These are phyloP conservation scores for Hypoxylon fuscum DNA, from an alignment of 495 filamentous ascomycete species.

Conservation along the genomic window DNA sequence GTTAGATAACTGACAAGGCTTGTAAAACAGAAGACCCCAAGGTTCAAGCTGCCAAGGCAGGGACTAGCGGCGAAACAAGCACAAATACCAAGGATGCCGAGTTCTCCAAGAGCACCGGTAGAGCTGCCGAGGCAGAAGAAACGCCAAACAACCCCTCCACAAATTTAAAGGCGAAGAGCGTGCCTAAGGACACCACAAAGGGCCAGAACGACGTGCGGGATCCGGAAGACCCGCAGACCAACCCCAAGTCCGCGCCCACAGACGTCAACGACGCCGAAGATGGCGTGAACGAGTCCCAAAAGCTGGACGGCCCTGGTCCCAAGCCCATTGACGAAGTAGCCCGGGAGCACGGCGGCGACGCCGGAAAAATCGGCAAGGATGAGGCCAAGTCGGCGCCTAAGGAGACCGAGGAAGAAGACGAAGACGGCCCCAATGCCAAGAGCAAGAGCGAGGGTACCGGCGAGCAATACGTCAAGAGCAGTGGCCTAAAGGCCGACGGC, in stretches of 20 bases:
- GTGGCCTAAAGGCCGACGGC: constrained; percentile 61
- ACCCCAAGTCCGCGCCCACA: constrained; percentile 39
- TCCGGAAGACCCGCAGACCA: constrained; percentile 45
- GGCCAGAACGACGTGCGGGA: constrained; percentile 50
- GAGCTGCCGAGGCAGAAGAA: constrained; percentile 20
- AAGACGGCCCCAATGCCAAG: constrained; percentile 45
- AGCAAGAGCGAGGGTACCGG: constrained; percentile 58
- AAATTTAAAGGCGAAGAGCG: constrained; percentile 26
- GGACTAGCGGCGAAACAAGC: constrained; percentile 19
- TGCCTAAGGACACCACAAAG: constrained; percentile 44
- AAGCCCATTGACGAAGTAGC: constrained; percentile 52
- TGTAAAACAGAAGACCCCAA: constrained; percentile 21
- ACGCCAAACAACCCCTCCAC: constrained; percentile 41
- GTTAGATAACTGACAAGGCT: constrained; percentile 13
- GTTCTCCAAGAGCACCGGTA: constrained; percentile 39
- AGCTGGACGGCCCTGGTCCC: constrained; percentile 55
- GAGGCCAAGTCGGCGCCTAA: constrained; percentile 2
- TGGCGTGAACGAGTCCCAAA: constrained; percentile 39
- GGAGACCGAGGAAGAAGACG: constrained; percentile 30
- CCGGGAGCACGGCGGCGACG: constrained; percentile 54
- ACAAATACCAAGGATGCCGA: constrained; percentile 22
- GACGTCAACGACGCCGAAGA: constrained; percentile 47
- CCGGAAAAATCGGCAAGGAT: constrained; percentile 29
- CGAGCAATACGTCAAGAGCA: constrained; percentile 63
- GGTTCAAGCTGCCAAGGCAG: constrained; percentile 18